Evolutionary conservation across 1,284 basidiomycete genomes (phyloP), one percentile per base, ranked within the genome.

Genomic region (Ustilago loliicola): DNA sequence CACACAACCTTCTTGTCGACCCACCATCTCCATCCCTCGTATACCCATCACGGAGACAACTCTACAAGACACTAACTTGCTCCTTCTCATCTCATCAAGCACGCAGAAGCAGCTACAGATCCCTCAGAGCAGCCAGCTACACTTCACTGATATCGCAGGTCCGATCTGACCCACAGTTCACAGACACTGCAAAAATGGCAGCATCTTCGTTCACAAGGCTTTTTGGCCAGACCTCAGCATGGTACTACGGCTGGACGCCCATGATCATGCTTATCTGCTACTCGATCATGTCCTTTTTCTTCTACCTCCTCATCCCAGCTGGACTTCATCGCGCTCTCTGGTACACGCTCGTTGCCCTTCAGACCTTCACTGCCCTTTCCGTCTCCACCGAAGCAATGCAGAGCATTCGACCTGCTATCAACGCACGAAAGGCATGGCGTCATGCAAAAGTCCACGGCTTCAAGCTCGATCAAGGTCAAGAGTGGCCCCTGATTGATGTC

Each of bases 371-470:
- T 42, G 65, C 79, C 29, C 65, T 82, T 29, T 71, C 76, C 40
- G 81, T 82, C n/a, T 71, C 76, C 19, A 69, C 77, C 25, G 80
- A 82, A 56, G 81, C 80, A 6, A 75, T 82, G 66, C 76, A 79
- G 55, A 70, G 69, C 38, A 77, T 82, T 36, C 62, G 80, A n/a
- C 80, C 81, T 30, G 69, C 59, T 10, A 70, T 81, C 70, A 68
- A 74, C n/a, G 79, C 81, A 5, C 66, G 81, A 9, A 72, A 80
- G 34, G 80, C 69, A 19, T 69, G 63, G 56, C 75, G 80, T 27
- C 68, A 79, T 45, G 79, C 77, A 19, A 74, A 63, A 32, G 66
- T 60, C 32, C 71, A 77, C 63, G 74, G 74, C 54, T 77, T 72
- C 69, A 72, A 77, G 69, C 66, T 72, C 32, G 66, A 77, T 9